Percentiles rank a stretch among this genome's conserved stretches.
Conservation (phyloP, 1,284 basidiomycete genomes). For the Cutaneotrichosporon sp. region DNA sequence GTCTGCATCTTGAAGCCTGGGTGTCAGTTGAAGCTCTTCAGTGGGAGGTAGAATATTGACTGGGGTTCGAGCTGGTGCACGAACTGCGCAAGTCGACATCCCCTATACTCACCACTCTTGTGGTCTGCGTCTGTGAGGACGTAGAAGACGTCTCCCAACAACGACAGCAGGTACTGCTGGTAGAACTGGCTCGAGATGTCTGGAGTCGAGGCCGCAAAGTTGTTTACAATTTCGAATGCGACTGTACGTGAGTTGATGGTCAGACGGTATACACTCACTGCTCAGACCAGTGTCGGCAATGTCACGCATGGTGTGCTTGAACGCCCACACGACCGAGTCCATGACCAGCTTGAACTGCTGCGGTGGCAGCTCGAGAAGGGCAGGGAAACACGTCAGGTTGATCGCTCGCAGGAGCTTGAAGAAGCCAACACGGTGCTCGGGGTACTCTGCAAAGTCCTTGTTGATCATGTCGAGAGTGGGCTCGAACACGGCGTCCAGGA, state of each 20-base stretch:
- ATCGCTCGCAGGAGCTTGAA: conserved; percentile 93
- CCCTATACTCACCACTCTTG: conserved; percentile 68
- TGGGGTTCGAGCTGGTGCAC: too few relatives aligned
- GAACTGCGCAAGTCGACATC: too few relatives aligned
- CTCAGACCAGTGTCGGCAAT: conserved; percentile 93
- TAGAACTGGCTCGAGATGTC: conserved; percentile 76
- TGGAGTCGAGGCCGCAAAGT: conserved; percentile 79
- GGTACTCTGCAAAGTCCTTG: conserved; percentile 96
- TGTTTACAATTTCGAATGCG: conserved; percentile 91
- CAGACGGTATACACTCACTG: conserved; percentile 37
- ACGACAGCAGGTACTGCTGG: conserved; percentile 86
- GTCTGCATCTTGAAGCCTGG: conserved; percentile 81
- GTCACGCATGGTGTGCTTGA: conserved; percentile 99
- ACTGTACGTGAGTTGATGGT: conserved; percentile 50
- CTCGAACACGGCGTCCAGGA: conserved; percentile 96
- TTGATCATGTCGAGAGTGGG: conserved; percentile 99
- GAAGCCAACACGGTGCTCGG: conserved; percentile 96
- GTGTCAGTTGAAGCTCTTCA: conserved; percentile 2
- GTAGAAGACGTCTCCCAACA: conserved; percentile 95
- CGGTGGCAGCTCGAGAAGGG: conserved; percentile 80
- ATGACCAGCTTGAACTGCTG: conserved; percentile 95
- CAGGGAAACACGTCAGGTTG: conserved; percentile 93
- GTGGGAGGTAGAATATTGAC: too few relatives aligned
- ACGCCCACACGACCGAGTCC: conserved; percentile 98
- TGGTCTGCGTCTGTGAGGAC: conserved; percentile 97